Conservation (phyloP, 1,139 yeast genomes). For the Suhomyces atakaporum region DNA sequence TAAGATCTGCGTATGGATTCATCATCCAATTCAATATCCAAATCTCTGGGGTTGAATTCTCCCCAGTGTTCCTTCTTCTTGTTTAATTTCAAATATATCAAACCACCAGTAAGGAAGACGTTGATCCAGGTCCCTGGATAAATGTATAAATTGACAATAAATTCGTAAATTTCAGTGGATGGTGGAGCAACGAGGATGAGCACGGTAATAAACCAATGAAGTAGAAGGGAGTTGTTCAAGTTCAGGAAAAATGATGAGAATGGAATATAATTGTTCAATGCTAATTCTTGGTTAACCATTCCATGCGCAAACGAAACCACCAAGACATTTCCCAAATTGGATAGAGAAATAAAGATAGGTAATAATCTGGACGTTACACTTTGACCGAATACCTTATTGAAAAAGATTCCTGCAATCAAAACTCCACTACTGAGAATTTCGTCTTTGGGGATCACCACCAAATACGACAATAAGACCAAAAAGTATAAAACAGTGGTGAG, state of each 20-base stretch:
- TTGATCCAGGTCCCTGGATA: slow-evolving; percentile 58
- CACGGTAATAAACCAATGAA: slow-evolving; percentile 53
- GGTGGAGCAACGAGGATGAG: slow-evolving; percentile 49
- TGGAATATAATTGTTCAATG: slow-evolving; percentile 71
- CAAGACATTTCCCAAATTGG: slow-evolving; percentile 77
- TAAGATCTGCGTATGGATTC: slow-evolving; percentile 5
- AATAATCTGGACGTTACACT: slow-evolving; percentile 61
- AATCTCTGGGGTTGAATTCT: slow-evolving; percentile 19
- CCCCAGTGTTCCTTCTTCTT: slow-evolving; percentile 36
- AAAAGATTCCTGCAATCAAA: slow-evolving; percentile 72
- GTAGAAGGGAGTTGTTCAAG: slow-evolving; percentile 44
- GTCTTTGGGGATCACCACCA: slow-evolving; percentile 72
- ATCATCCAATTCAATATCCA: slow-evolving; percentile 7
- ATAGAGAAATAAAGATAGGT: slow-evolving; percentile 71
- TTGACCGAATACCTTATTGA: slow-evolving; percentile 71
- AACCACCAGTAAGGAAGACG: slow-evolving; percentile 41
- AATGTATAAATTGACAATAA: slow-evolving; percentile 50
- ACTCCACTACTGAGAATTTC: slow-evolving; percentile 63
- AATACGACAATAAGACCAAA: slow-evolving; percentile 69
- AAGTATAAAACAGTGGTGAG: slow-evolving; percentile 63
- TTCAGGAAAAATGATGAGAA: slow-evolving; percentile 59
- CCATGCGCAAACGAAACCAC: slow-evolving; percentile 80
- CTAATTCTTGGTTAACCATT: slow-evolving; percentile 73
- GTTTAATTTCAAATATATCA: slow-evolving; percentile 41
- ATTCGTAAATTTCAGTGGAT: slow-evolving; percentile 48